Conservation (phyloP, 1,139 yeast species). For the Yamadazyma dendronema region DNA sequence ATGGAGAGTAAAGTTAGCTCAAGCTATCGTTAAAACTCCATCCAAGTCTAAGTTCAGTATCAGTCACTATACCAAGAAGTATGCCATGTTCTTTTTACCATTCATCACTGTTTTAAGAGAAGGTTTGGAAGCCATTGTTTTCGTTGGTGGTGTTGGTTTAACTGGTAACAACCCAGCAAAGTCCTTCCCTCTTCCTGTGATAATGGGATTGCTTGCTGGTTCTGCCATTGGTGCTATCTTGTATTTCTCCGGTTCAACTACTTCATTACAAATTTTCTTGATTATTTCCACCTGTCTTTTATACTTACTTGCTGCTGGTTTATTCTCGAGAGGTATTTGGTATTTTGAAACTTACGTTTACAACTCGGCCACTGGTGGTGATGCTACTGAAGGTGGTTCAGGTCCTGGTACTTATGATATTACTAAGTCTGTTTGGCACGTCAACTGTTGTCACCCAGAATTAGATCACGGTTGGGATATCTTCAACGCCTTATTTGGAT, state of each 20-base stretch:
- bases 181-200: constrained; percentile 83
- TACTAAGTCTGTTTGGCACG: constrained; percentile 79
- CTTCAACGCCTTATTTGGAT: constrained; percentile 53
- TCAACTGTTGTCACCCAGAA: constrained; percentile 91
- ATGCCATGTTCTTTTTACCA: constrained; percentile 79
- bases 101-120: constrained; percentile 83
- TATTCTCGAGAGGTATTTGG: constrained; percentile 91
- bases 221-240: constrained; percentile 59
- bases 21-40: constrained; percentile 55
- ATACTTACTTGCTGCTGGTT: constrained; percentile 83
- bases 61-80: constrained; percentile 51
- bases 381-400: constrained; percentile 83
- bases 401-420: constrained; percentile 93
- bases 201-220: constrained; percentile 78
- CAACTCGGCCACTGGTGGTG: constrained; percentile 73
- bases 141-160: constrained; percentile 87
- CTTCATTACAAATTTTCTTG: constrained; percentile 79
- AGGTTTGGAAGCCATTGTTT: constrained; percentile 89
- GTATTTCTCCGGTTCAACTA: constrained; percentile 72
- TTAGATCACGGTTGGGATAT: constrained; percentile 91
- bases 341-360: constrained; percentile 67
- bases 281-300: constrained; percentile 77
- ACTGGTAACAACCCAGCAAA: constrained; percentile 36
- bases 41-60: constrained; percentile 32
- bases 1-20: constrained; percentile 88